Conservation (phyloP, 176 grass and related monocot species). For the Zea mays region Zm-B73-REFERENCE-NAM-5.0 NC_050099.1:203223501-203224000, state of each 20-base stretch:
- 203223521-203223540: slow-evolving; percentile 20
- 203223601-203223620: slow-evolving; percentile 49
- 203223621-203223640: slow-evolving; percentile 11
- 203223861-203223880: not conserved
- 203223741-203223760: slow-evolving; percentile 48
- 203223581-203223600: slow-evolving; percentile 61
- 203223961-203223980: not conserved
- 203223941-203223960: not conserved
- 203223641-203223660: slow-evolving; percentile 75
- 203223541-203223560: not conserved
- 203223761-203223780: slow-evolving; percentile 41
- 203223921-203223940: not conserved
- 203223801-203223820: slow-evolving; percentile 53
- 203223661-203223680: slow-evolving; percentile 45
- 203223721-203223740: slow-evolving; percentile 35
- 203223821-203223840: slow-evolving; percentile 90
- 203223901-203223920: not conserved
- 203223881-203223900: not conserved
- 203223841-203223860: slow-evolving; percentile 25
- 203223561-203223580: slow-evolving; percentile 2
- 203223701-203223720: slow-evolving; percentile 39
- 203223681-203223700: slow-evolving; percentile 47
- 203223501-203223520: slow-evolving; percentile 28
- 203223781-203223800: slow-evolving; percentile 49
- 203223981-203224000: not conserved